Evolutionary conservation across 2,329 filamentous ascomycete species (phyloP).

Genomic region (Exserohilum rostratum): DNA sequence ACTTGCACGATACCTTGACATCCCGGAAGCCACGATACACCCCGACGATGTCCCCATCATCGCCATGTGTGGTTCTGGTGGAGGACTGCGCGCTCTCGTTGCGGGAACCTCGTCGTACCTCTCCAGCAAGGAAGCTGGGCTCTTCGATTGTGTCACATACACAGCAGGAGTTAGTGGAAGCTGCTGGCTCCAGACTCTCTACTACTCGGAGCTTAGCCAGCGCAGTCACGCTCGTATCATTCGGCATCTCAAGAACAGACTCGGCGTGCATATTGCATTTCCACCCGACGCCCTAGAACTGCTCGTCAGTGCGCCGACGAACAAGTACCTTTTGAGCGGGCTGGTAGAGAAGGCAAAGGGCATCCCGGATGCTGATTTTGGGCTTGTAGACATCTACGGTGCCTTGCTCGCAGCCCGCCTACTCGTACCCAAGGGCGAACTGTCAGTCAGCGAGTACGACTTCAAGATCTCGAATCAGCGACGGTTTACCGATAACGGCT

Average conservation of each 20-base stretch:
- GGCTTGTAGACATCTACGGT: constrained; percentile 92
- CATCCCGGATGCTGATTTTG: constrained; percentile 78
- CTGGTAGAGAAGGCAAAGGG: constrained; percentile 91
- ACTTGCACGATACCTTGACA: constrained; percentile 79
- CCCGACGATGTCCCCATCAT: constrained; percentile 92
- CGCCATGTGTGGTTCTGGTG: constrained; percentile 92
- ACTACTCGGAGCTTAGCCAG: constrained; percentile 77
- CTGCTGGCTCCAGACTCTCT: constrained; percentile 92
- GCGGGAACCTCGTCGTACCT: constrained; percentile 88
- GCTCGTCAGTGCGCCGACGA: constrained; percentile 87
- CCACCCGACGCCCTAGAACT: constrained; percentile 82
- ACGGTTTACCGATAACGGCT: constrained; percentile 74
- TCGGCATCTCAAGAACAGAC: constrained; percentile 82
- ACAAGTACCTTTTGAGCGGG: constrained; percentile 86
- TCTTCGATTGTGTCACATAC: constrained; percentile 95
- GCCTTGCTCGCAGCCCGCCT: constrained; percentile 82
- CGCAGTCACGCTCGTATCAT: constrained; percentile 73
- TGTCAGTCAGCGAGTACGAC: constrained; percentile 76
- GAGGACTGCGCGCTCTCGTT: constrained; percentile 86
- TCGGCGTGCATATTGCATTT: constrained; percentile 90
- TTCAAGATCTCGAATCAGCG: constrained; percentile 91
- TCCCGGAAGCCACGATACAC: constrained; percentile 81
- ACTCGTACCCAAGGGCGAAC: constrained; percentile 83
- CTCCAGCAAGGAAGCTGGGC: constrained; percentile 80
- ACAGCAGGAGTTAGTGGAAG: constrained; percentile 94